A percentile compares a stretch with the other conserved stretches of the same genome.
Evolutionary conservation across 1,284 basidiomycete genomes (phyloP).

Genomic region (Marasmius sp.): DNA sequence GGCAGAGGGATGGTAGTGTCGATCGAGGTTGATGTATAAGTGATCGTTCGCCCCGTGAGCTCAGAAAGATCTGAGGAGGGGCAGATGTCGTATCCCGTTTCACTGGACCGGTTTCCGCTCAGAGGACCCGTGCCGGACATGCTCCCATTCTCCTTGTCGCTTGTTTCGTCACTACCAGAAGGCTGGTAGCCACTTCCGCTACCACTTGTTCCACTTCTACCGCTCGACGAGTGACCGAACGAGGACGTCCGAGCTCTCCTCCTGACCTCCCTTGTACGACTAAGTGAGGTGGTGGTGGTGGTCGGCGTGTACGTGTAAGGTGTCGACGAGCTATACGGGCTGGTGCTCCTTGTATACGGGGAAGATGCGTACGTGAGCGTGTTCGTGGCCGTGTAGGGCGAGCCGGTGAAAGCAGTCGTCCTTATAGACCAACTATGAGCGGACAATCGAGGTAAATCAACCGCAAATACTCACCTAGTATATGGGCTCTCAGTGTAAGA

Average conservation of each 20-base stretch:
- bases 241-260: conserved; percentile 37
- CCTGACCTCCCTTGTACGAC: conserved; percentile 58
- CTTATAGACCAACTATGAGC: conserved; percentile 21
- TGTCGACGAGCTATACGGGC: conserved; percentile 3
- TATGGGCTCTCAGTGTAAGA: conserved; percentile 16
- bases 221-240: conserved; percentile 34
- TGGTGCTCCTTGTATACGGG: conserved; percentile 12
- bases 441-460: conserved; percentile 6
- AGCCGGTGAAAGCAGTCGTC: conserved; percentile 6
- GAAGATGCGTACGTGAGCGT: conserved; percentile 21
- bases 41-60: conserved; percentile 27
- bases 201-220: conserved; percentile 18
- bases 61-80: conserved; percentile 46
- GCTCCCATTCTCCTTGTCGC: conserved; percentile 20
- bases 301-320: conserved; percentile 6
- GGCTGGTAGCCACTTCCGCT: conserved; percentile 12
- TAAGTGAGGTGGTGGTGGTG: conserved; percentile 36
- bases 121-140: conserved; percentile 12
- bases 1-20: conserved; percentile 24
- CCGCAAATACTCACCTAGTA: conserved; percentile 3
- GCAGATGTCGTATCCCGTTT: conserved; percentile 51
- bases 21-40: conserved; percentile 28
- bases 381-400: conserved; percentile 32
- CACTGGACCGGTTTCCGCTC: conserved; percentile 33
- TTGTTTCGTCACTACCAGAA: conserved; percentile 17